phyloP scores from a whole-genome alignment of 495 filamentous ascomycete genomes.

The Articulospora tetracladia region DNA sequence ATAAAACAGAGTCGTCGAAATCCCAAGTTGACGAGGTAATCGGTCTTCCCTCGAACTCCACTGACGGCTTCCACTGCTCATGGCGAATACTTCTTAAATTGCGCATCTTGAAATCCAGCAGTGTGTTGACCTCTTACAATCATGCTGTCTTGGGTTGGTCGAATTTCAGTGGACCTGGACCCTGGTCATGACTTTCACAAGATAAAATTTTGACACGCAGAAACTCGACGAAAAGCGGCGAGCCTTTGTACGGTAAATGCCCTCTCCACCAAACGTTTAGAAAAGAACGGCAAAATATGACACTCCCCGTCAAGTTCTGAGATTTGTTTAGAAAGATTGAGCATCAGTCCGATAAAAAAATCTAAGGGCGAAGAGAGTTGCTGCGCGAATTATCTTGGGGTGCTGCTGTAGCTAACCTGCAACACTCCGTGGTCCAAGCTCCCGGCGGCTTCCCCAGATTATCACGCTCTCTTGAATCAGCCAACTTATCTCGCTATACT shows the following conservation, averaged over 20 bases:
- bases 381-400: too few relatives aligned
- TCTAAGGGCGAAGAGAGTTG: too few relatives aligned
- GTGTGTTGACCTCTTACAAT: slow-evolving; percentile 1
- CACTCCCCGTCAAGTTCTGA: not conserved
- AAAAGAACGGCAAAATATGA: not conserved
- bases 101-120: slow-evolving; percentile 54
- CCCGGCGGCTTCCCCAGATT: slow-evolving; percentile 19
- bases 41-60: slow-evolving; percentile 42
- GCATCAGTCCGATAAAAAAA: too few relatives aligned
- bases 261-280: not conserved
- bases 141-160: slow-evolving; percentile 5
- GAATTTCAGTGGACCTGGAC: not conserved
- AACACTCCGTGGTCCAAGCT: not conserved
- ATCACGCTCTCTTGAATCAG: not conserved
- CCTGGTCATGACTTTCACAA: slow-evolving; percentile 7
- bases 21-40: slow-evolving; percentile 78
- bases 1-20: slow-evolving; percentile 65
- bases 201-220: slow-evolving; percentile 12
- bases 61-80: slow-evolving; percentile 50
- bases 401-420: not conserved
- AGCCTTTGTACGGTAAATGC: not conserved
- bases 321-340: too few relatives aligned
- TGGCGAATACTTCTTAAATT: slow-evolving; percentile 72
- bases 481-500: not conserved
- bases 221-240: not conserved